Base-by-base conservation (phyloP, 345 rosid genomes). In the Punica granatum region DNA sequence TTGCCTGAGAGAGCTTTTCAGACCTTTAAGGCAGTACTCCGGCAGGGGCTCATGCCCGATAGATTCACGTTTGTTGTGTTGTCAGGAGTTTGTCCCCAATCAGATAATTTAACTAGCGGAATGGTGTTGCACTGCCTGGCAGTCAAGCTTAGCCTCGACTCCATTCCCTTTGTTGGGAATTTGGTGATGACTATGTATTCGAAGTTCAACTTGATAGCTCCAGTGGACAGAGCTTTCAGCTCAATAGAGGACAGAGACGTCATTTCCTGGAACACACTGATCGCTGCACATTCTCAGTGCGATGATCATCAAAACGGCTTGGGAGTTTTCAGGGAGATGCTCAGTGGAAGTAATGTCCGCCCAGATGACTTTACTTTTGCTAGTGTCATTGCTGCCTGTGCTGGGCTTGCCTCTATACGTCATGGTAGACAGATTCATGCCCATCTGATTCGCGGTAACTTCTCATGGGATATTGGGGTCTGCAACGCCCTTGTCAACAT, bases 341-440 rank as follows among this genome's bases (percentile, higher is more conserved):
- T 69, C 46, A 61, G 59, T 37, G 77, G 66, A 35, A 30, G 33
- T 60, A 39, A 30, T 28, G 16, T 67, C 26, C 69, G 51, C 66
- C 79, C 78, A 0, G 87, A 88, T 76, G 81, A 81, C 44, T 88
- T 79, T 66, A 85, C 87, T 66, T 82, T 75, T 71, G 65, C 93
- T 7, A 67, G 81, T 26, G 77, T 36, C 1, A 76, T 85, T 67
- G 73, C 88, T 26, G 81, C 88, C 46, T 84, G 83, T 76, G 78
- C 88, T 6, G 85, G 80, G 46, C 73, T 78, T 36, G 85, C 82
- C 72, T 82, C 90, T 19, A 56, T 81, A 51, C 69, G 53, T 31
- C 69, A 76, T 31, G 90, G 93, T 60, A 82, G 78, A 74, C 81
- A 88, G 75, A 75, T 85, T 72, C 92, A 87, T 70, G 73, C 80